Percentiles rank a stretch among this genome's conserved stretches.
Conservation (phyloP, 1,284 basidiomycete species). For the Rhodotorula sp. region DNA sequence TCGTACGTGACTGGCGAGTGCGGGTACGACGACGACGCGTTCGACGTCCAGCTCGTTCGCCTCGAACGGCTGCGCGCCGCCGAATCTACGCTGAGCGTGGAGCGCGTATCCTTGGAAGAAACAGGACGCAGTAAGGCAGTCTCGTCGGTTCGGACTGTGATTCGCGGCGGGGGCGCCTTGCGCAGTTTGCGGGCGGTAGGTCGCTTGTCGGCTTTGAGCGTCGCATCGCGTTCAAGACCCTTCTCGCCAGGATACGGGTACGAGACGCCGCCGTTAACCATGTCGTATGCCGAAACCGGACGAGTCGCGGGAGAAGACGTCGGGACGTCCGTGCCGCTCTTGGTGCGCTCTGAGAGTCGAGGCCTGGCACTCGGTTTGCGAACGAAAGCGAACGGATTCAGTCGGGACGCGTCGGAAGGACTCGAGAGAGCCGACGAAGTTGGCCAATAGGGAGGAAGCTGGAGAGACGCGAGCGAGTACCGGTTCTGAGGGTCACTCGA, state of each 20-base stretch:
- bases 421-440: conserved; percentile 2
- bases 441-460: not conserved
- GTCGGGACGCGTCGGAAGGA: conserved; percentile 2
- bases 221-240: not conserved
- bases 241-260: too few species aligned
- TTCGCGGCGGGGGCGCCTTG: conserved; percentile 9
- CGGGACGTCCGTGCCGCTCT: conserved; percentile 6
- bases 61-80: not conserved
- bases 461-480: conserved; percentile 2
- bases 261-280: too few species aligned
- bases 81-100: not conserved
- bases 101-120: not conserved
- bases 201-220: conserved; percentile 12
- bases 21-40: not conserved
- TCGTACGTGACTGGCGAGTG: conserved; percentile 10
- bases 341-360: not conserved
- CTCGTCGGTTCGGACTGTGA: conserved; percentile 14
- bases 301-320: not conserved
- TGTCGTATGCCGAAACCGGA: not conserved
- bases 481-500: conserved; percentile 1
- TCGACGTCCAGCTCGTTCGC: not conserved
- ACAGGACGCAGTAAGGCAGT: conserved; percentile 3
- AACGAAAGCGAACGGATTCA: conserved; percentile 12
- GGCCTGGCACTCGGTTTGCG: conserved; percentile 13
- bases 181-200: conserved; percentile 9